A percentile compares a stretch with the other conserved stretches of the same genome.
Evolutionary conservation across 169 alveolate genomes (phyloP).

Genomic region (Eimeria brunetti): DNA sequence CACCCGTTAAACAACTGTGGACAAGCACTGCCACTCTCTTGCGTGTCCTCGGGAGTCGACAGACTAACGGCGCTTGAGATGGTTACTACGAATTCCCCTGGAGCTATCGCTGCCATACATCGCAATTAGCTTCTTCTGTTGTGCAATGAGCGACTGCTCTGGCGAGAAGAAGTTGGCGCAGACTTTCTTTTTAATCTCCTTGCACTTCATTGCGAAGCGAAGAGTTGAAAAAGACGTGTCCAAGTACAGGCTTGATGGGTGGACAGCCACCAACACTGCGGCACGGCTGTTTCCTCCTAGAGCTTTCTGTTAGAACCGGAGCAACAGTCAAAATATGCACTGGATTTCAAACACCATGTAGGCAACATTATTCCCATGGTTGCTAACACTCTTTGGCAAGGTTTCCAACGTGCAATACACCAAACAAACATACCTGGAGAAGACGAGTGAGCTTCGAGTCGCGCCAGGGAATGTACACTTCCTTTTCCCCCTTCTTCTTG

Average conservation of each 20-base stretch:
- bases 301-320: conserved; percentile 62
- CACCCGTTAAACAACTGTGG: not conserved
- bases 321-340: not conserved
- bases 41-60: not conserved
- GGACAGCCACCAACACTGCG: conserved; percentile 87
- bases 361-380: not conserved
- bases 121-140: conserved; percentile 86
- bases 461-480: conserved; percentile 87
- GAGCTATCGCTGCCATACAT: conserved; percentile 71
- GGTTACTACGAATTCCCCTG: not conserved
- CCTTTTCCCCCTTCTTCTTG: conserved; percentile 84
- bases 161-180: conserved; percentile 85
- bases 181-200: conserved; percentile 83
- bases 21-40: not conserved
- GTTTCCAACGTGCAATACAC: not conserved
- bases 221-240: conserved; percentile 87
- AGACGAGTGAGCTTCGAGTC: conserved; percentile 88
- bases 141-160: conserved; percentile 88
- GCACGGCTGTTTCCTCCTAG: conserved; percentile 89
- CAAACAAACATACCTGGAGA: conserved; percentile 81
- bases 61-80: not conserved
- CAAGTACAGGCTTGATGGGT: conserved; percentile 86
- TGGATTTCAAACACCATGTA: not conserved
- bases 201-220: conserved; percentile 87
- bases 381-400: not conserved